Conservation (phyloP, 2,329 filamentous ascomycete genomes). For the Cordyceps tenuipes region DNA sequence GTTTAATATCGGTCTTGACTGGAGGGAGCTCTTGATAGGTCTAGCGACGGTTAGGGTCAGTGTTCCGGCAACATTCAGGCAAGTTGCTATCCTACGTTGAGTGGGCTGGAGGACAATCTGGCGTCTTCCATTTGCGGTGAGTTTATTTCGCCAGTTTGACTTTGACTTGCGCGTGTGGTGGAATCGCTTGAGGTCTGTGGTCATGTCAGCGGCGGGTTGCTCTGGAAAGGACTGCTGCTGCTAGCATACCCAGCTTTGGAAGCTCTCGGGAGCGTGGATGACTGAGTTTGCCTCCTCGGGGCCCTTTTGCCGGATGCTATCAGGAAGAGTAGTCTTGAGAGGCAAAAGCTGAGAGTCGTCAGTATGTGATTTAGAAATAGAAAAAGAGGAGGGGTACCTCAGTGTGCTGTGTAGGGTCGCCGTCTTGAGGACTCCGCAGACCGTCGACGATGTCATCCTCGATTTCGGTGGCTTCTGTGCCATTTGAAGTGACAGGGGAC, state of each 20-base stretch:
- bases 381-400: slow-evolving; percentile 24
- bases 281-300: slow-evolving; percentile 80
- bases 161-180: slow-evolving; percentile 26
- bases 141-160: slow-evolving; percentile 25
- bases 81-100: slow-evolving; percentile 17
- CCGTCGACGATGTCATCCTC: slow-evolving; percentile 67
- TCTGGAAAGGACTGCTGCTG: neutral
- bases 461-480: slow-evolving; percentile 75
- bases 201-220: slow-evolving; percentile 14
- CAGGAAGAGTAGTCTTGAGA: slow-evolving; percentile 49
- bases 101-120: slow-evolving; percentile 19
- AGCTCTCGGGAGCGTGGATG: slow-evolving; percentile 82
- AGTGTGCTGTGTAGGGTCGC: slow-evolving; percentile 21
- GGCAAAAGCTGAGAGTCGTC: slow-evolving; percentile 36
- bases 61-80: neutral
- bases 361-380: neutral
- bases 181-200: slow-evolving; percentile 35
- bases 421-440: slow-evolving; percentile 28
- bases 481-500: slow-evolving; percentile 77
- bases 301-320: slow-evolving; percentile 47
- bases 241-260: slow-evolving; percentile 63
- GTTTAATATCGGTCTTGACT: slow-evolving; percentile 66
- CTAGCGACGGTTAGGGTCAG: neutral
- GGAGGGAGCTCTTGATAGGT: slow-evolving; percentile 52
- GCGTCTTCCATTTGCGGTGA: slow-evolving; percentile 32